These are phyloP conservation scores for Tagetes patula DNA, from an alignment of 129 eudicot species.

Conservation along the genomic window DNA sequence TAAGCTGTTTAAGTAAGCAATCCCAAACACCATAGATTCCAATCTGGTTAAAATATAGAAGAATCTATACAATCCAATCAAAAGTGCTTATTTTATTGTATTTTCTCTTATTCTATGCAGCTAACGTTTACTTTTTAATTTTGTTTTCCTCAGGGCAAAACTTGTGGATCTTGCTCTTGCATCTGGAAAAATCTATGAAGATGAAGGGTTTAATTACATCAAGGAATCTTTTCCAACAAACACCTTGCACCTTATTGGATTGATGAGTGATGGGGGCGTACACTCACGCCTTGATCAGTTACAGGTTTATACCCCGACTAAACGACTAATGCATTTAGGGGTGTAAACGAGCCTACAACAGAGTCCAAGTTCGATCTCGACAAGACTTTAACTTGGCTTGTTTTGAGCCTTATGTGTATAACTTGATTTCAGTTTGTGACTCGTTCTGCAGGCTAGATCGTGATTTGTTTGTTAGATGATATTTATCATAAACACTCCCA, in stretches of 20 bases:
- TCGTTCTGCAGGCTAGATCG: neutral
- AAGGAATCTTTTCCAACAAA: slow-evolving; percentile 57
- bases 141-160: slow-evolving; percentile 55
- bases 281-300: slow-evolving; percentile 88
- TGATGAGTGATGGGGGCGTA: slow-evolving; percentile 95
- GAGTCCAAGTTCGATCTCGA: neutral
- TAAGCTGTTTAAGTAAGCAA: neutral
- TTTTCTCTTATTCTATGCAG: slow-evolving; percentile 4
- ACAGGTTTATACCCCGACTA: slow-evolving; percentile 45
- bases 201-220: slow-evolving; percentile 82
- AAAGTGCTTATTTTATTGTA: neutral
- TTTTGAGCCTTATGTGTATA: slow-evolving; percentile 2
- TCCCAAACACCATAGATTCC: neutral
- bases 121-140: slow-evolving; percentile 1
- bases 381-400: neutral
- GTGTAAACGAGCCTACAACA: neutral
- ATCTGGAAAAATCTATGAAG: slow-evolving; percentile 81
- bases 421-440: neutral
- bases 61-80: neutral
- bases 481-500: neutral
- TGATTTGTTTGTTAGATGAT: neutral
- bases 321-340: neutral
- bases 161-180: slow-evolving; percentile 84
- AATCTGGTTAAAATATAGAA: neutral
- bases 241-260: slow-evolving; percentile 84